Percentiles rank a stretch among this genome's conserved stretches.
These are phyloP conservation scores for Boletus sp. DNA, from an alignment of 768 basidiomycete species.

Conservation along the genomic window DNA sequence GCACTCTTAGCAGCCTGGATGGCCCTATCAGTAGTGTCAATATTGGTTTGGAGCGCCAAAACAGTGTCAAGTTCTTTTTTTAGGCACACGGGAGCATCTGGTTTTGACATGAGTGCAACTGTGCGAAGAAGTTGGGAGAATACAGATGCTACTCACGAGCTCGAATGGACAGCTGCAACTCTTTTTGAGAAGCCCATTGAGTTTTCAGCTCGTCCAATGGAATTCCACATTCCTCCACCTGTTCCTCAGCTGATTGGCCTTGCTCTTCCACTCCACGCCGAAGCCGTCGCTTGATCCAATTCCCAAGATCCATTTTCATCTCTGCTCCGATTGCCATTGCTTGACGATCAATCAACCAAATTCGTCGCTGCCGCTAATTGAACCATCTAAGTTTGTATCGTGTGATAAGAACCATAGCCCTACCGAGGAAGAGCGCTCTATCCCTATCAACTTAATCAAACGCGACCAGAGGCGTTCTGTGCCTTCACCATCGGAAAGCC, in stretches of 20 bases:
- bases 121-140: no score
- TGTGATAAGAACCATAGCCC: no score
- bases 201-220: no score
- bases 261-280: no score
- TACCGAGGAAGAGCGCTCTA: no score
- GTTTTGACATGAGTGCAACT: no score
- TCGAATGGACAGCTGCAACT: conserved; percentile 29
- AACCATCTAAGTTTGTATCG: no score
- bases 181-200: conserved; percentile 21
- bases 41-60: conserved; percentile 23
- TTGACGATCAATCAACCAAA: conserved; percentile 37
- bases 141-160: conserved; percentile 23
- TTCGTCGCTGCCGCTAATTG: conserved; percentile 6
- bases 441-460: background rate
- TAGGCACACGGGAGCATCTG: no score
- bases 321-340: conserved; percentile 25
- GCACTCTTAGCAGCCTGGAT: conserved; percentile 7
- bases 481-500: background rate
- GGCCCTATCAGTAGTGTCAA: conserved; percentile 23
- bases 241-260: no score
- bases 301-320: conserved; percentile 23
- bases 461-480: background rate
- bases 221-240: no score
- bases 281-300: no score
- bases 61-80: no score